phyloP scores from a whole-genome alignment of 768 basidiomycete species.

The Hydnum rufescens region DNA sequence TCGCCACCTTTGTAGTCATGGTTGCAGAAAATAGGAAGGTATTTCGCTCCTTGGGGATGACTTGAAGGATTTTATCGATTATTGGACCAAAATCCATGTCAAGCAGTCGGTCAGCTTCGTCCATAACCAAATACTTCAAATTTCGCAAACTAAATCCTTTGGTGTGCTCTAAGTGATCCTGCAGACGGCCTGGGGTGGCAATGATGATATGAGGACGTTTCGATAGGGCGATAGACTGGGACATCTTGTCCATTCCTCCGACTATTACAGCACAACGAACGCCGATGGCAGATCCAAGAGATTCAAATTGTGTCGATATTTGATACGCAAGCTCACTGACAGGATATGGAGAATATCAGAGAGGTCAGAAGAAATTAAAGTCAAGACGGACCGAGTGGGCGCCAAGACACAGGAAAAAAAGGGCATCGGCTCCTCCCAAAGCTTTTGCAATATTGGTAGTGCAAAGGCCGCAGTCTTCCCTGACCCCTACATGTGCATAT shows the following conservation, averaged over 20 bases:
- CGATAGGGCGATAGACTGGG: slow-evolving; percentile 78
- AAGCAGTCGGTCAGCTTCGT: slow-evolving; percentile 87
- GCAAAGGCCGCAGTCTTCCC: slow-evolving; percentile 98
- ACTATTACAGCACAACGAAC: slow-evolving; percentile 80
- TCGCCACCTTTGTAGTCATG: slow-evolving; percentile 97
- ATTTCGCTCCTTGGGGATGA: slow-evolving; percentile 81
- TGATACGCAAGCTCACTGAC: slow-evolving; percentile 83
- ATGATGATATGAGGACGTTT: slow-evolving; percentile 91
- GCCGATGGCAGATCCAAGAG: slow-evolving; percentile 80
- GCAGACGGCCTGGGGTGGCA: slow-evolving; percentile 81
- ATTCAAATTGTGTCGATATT: slow-evolving; percentile 91
- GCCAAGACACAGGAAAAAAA: slow-evolving; percentile 87
- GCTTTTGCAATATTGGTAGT: slow-evolving; percentile 81
- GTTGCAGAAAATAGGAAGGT: slow-evolving; percentile 97
- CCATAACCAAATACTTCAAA: slow-evolving; percentile 79
- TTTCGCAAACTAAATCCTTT: slow-evolving; percentile 83
- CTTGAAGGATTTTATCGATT: slow-evolving; percentile 90
- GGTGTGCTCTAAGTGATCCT: slow-evolving; percentile 90
- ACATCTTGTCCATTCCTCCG: slow-evolving; percentile 86
- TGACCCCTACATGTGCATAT: slow-evolving; percentile 30
- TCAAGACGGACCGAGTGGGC: slow-evolving; percentile 68
- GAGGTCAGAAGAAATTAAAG: slow-evolving; percentile 6
- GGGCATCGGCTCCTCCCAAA: slow-evolving; percentile 91
- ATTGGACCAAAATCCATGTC: slow-evolving; percentile 94
- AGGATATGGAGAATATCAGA: not conserved